These are phyloP conservation scores for Baeospora myosura DNA, from an alignment of 1,284 basidiomycete genomes.

Conservation along the genomic window DNA sequence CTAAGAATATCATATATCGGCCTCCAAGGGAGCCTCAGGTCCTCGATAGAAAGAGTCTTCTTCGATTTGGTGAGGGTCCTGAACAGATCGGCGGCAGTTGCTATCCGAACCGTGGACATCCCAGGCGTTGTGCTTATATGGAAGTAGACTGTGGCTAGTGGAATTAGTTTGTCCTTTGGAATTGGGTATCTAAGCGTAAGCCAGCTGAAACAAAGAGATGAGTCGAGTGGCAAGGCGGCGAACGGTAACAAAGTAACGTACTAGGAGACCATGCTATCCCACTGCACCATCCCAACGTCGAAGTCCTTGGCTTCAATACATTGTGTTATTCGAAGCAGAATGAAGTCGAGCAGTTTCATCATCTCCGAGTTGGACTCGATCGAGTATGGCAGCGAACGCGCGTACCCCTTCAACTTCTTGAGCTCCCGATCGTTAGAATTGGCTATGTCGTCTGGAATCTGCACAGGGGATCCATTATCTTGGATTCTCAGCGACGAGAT, in stretches of 20 bases:
- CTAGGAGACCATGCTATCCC: conserved; percentile 74
- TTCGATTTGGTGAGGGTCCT: conserved; percentile 56
- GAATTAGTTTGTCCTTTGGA: conserved; percentile 71
- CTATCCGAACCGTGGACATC: conserved; percentile 52
- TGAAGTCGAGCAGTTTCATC: conserved; percentile 74
- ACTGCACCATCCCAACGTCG: conserved; percentile 68
- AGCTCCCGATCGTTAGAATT: conserved; percentile 39
- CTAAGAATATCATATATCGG: conserved; percentile 77
- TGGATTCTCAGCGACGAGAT: conserved; percentile 37
- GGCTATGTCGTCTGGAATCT: conserved; percentile 24
- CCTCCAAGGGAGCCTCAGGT: conserved; percentile 85
- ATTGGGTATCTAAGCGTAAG: conserved; percentile 79
- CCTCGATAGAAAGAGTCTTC: conserved; percentile 70
- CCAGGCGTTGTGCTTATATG: conserved; percentile 55
- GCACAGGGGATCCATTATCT: conserved; percentile 20
- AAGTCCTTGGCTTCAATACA: conserved; percentile 77
- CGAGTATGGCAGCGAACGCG: conserved; percentile 68
- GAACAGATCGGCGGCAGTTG: conserved; percentile 52
- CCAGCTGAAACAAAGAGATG: conserved; percentile 50
- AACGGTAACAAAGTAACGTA: conserved; percentile 31
- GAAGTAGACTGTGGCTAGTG: conserved; percentile 78
- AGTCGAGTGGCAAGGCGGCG: no score
- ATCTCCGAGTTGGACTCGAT: conserved; percentile 77
- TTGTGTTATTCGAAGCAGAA: conserved; percentile 63
- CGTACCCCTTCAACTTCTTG: conserved; percentile 53